Evolutionary conservation across 73 alveolate species (phyloP), one percentile per base, ranked within the genome.

Genomic region (Paraurostyla sp.): DNA sequence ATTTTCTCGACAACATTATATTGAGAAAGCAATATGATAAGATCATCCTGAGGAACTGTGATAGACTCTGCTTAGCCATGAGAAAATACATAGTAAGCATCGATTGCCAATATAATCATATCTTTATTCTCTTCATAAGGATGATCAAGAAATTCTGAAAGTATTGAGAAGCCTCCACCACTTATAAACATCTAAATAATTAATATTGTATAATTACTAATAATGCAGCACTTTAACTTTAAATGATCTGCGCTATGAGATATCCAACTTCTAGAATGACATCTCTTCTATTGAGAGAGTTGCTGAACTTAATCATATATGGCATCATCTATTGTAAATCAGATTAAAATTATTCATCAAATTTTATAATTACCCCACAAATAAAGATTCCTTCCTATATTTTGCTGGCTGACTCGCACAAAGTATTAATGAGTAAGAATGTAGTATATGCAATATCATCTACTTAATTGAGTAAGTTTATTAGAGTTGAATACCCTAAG

Each of bases 71-170:
- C 32, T 52, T 32, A 36, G 27, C 76, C 60, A 38, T 87, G 43
- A 0, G 69, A 69, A 1, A 87, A 13, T 20, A 87, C 84, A 20
- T 35, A 63, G 48, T 43, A 52, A 35, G 78, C 60, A 63, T 87
- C 89, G 56, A 87, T 71, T 2, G 89, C 89, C 23, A 87, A 38
- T 45, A 46, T 52, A 27, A 87, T 58, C 58, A 73, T 41, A 46
- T 87, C 89, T 38, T 76, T 87, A 48, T 80, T 87, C 38, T 87
- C 93, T 23, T 71, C 89, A 41, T 87, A 71, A 41, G 54, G 60
- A 23, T 38, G 25, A 13, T 87, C 89, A 20, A 87, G 18, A 41
- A 87, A 87, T 1, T 46, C 76, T 2, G 76, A 41, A 23, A 87
- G 52, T 1, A 87, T 36, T 38, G 29, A 18, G 42, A 81, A 49